phyloP scores from a whole-genome alignment of 306 rosid species.

The Vigna reflexopilosa region DNA sequence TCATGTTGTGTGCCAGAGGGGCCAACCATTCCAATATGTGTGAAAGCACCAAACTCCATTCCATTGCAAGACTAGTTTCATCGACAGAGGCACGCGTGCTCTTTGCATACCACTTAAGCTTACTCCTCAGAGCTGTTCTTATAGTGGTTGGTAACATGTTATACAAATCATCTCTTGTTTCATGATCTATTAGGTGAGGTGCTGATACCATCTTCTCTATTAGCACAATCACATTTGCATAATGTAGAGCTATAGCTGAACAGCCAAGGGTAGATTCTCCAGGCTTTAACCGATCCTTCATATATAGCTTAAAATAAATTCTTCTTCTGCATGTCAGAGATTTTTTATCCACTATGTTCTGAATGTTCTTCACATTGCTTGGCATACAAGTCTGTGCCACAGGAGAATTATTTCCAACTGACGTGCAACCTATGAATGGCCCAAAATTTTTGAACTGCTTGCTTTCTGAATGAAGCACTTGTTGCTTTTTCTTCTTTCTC shows the following conservation, averaged over 20 bases:
- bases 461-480: conserved; percentile 45
- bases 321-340: conserved; percentile 45
- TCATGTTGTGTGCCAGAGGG: conserved; percentile 81
- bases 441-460: conserved; percentile 44
- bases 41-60: conserved; percentile 53
- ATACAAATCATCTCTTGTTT: conserved; percentile 68
- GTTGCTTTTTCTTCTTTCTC: conserved; percentile 45
- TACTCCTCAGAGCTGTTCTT: conserved; percentile 59
- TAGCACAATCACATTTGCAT: conserved; percentile 69
- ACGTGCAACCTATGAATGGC: conserved; percentile 58
- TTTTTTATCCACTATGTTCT: conserved; percentile 34
- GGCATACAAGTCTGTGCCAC: conserved; percentile 40
- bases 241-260: conserved; percentile 75
- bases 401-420: conserved; percentile 55
- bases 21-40: conserved; percentile 77
- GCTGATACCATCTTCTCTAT: conserved; percentile 68
- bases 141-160: conserved; percentile 64
- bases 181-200: conserved; percentile 53
- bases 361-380: conserved; percentile 29
- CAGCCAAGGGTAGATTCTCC: conserved; percentile 68
- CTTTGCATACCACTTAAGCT: conserved; percentile 59
- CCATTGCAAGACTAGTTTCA: conserved; percentile 54
- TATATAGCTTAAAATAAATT: conserved; percentile 57
- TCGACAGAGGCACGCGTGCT: conserved; percentile 34
- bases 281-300: conserved; percentile 51